Evolutionary conservation across 768 basidiomycete genomes (phyloP), one percentile per base, ranked within the genome.

Genomic region (Mycena vulgaris): DNA sequence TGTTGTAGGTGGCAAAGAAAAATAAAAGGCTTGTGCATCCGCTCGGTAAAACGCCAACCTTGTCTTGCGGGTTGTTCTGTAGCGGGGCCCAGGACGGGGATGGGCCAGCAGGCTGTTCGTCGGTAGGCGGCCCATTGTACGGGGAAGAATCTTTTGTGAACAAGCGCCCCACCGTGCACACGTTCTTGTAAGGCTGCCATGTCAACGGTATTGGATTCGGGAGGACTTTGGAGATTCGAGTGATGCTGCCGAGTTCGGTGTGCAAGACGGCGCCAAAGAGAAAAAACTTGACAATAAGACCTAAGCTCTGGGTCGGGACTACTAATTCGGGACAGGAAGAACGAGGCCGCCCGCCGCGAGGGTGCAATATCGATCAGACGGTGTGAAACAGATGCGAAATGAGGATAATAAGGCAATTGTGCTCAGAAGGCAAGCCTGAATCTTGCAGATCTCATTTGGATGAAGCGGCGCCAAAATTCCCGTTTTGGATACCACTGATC

Each of bases 101-200:
- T 81, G 83, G 82, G 80, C 80, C 79, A 78, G 78, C 76, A 78
- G 75, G 75, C 76, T 80, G 82, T 79, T 84, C 78, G 85, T 88
- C 83, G 86, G 79, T 82, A 86, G 81, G 86, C 78, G 75, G 78
- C 77, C 83, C 80, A 87, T 86, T 86, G 86, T 78, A 82, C 76
- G 76, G 74, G 77, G 70, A 73, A 75, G 75, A 75, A 79, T 83
- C 84, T 89, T 89, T 88, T 88, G 87, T 87, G 81, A 83, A 73
- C 73, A 77, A 76, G 75, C 71, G 75, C 76, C 67, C 77, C 75
- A 77, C 76, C 76, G 78, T 78, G 79, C 80, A 77, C 75, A 79
- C 73, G 77, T 80, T 81, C 80, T 80, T 81, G 79, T 82, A 80
- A 78, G 77, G 80, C 83, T 86, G 85, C 80, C 87, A 89, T 88